Evolutionary conservation across 1,139 yeast genomes (phyloP), one percentile per base, ranked within the genome.

Genomic region (Geotrichum europaeum): DNA sequence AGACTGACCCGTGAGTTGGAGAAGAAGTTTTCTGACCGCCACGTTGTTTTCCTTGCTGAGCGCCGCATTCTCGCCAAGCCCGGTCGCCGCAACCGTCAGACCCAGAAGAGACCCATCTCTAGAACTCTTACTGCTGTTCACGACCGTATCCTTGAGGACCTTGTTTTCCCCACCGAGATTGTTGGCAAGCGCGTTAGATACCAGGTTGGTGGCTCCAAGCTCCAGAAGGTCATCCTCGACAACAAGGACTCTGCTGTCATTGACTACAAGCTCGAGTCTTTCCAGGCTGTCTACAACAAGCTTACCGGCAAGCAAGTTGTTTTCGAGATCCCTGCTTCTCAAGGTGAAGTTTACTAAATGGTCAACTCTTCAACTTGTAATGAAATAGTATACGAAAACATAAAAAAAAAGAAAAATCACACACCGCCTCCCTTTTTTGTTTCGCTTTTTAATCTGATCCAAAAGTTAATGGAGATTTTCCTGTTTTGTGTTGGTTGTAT

Each of bases 21-120:
- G 84, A 94, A 94, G 96, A 94, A 94, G 84, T 94, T 94, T 92
- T 96, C 97, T 78, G 99, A 94, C 86, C 90, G 97, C 81, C 98
- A 94, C 81, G 97, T 94, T 81, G 95, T 94, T 74, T 91, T 94
- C 89, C 86, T 94, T 78, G 99, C 98, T 78, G 98, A 94, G 85
- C 91, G 99, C 86, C 92, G 97, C 85, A 94, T 94, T 83, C 86
- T 95, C 79, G 97, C 98, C 84, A 92, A 91, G 86, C 90, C 90
- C 76, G 75, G 76, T 67, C 75, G 77, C 65, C 85, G 84, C 75
- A 85, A 97, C 67, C 89, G 92, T 85, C 88, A 87, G 80, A 83
- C 81, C 75, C 99, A 94, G 85, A 92, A 94, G 94, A 94, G 99
- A 86, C 99, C 99, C 81, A 89, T 97, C 85, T 92, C 98, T 75